These are phyloP conservation scores for Raddia distichophylla DNA, from an alignment of 176 grass and related monocot genomes.

Conservation along the genomic window DNA sequence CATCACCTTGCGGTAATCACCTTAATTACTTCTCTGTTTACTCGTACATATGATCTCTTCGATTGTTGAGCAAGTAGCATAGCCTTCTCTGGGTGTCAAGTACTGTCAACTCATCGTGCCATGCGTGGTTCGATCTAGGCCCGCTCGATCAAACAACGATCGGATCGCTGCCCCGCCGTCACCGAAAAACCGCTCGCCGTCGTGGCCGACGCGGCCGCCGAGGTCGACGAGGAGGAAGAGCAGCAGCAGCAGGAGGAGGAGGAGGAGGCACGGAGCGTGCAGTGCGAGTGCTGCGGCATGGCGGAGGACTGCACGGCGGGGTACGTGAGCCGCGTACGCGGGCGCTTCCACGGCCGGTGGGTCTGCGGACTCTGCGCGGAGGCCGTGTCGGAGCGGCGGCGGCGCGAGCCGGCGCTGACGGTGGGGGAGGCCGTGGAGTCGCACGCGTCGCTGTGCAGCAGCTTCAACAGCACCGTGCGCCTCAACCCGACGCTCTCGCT, in stretches of 20 bases:
- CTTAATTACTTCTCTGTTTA: neutral
- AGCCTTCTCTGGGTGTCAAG: neutral
- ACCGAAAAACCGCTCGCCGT: neutral
- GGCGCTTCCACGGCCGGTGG: slow-evolving; percentile 44
- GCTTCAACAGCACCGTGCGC: slow-evolving; percentile 51
- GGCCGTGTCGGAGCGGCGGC: slow-evolving; percentile 48
- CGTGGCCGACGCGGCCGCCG: neutral
- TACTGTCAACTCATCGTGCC: neutral
- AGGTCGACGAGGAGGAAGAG: neutral
- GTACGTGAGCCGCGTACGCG: slow-evolving; percentile 49
- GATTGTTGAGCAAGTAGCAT: neutral
- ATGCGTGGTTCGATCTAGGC: neutral
- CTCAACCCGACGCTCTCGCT: slow-evolving; percentile 52
- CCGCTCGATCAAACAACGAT: neutral
- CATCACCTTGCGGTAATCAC: neutral
- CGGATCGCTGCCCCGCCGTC: neutral
- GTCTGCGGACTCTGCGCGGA: slow-evolving; percentile 57
- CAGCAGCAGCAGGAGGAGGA: neutral
- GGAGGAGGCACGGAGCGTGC: slow-evolving; percentile 6
- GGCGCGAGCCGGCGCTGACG: slow-evolving; percentile 27
- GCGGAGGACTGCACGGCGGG: slow-evolving; percentile 77
- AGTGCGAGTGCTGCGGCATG: slow-evolving; percentile 85
- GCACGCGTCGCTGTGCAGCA: slow-evolving; percentile 44
- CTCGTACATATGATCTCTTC: neutral
- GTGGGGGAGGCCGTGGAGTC: slow-evolving; percentile 44